Base-by-base conservation (phyloP, 169 alveolate species). In the Plasmodium adleri region DNA sequence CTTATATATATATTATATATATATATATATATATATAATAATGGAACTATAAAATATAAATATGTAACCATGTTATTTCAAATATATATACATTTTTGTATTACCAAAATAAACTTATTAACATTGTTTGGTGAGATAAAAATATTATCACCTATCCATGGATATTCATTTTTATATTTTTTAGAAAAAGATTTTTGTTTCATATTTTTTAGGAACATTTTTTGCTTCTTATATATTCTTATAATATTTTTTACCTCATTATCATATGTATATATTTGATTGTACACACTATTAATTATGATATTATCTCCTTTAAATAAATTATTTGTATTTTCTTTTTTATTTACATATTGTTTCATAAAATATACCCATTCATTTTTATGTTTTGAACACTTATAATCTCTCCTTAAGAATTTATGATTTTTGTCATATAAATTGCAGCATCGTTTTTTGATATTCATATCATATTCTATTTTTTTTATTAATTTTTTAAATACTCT, bases 61-160 rank as follows among this genome's bases (percentile, higher is more conserved):
- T 13, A 12, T 17, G 26, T 72, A 43, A 17, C 2, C 28, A 60
- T 6, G 32, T 10, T 13, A 20, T 20, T 10, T 7, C 22, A 66
- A 12, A 12, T 66, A n/a, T 39, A 26, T 32, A 6, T 28, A 28
- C 6, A 32, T 32, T 39, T 39, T 39, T 39, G 12, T 47, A 20
- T 73, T 83, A 83, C 91, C 86, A 71, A 43, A 50, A 83, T 47
- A 49, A 26, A 83, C 22, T 39, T 43, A 28, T 71, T 45, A n/a
- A 83, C 74, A 32, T 83, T 50, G 24, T 83, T 83, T 12, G 62
- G 73, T 28, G 62, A 70, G 39, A 83, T 66, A 39, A 68, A 62
- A 43, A 70, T 67, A 28, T 83, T 83, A 28, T 67, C 72, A 2
- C 91, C 91, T 3, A 56, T 60, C 91, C 91, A 83, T 10, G 91